Base-by-base conservation (phyloP, 2,329 filamentous ascomycete genomes). In the Aureobasidium sp. region DNA sequence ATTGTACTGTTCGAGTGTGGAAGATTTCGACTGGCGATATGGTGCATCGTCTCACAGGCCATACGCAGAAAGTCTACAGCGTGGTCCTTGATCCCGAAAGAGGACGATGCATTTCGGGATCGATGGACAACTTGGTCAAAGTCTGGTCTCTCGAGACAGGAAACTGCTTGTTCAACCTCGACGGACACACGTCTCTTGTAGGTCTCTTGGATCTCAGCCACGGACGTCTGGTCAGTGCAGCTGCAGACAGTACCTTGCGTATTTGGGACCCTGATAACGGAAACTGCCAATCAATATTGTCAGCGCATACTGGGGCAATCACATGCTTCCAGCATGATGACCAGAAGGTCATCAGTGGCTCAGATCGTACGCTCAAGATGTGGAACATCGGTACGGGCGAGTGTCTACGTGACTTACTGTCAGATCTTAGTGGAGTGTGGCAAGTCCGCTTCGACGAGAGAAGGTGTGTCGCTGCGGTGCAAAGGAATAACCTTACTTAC, bases 241-340 rank as follows among this genome's bases (percentile, higher is more conserved):
- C 94, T 6, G 94, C 94, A 0, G 94, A 99, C 70, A 96, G 91
- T 47, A 99, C 94, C 0, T 81, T 99, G 17, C 85, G 94, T 47
- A 96, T 99, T 62, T 99, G 94, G 94, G 92, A 99, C 69, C 94
- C 94, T 0, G 91, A 96, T 72, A 91, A 83, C 48, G 94, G 94
- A 8, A 87, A 90, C 66, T 97, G 94, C 75, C 92, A 91, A 73
- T 91, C 88, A 71, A 93, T 89, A 12, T 80, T 99, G 63, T 93
- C 88, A 68, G 94, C 94, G 0, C 94, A 99, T 70, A 97, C 93
- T 0, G 94, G 93, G 39, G 94, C 94, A 25, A 99, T 99, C 66
- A 99, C 94, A 5, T 99, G 94, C 75, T 99, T 99, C 76, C 94
- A 99, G 75, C 94, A 99, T 69, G 94, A 99, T 72, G 91, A 88